Base-by-base conservation (phyloP, 129 eudicot species). In the Logfia minima region DNA sequence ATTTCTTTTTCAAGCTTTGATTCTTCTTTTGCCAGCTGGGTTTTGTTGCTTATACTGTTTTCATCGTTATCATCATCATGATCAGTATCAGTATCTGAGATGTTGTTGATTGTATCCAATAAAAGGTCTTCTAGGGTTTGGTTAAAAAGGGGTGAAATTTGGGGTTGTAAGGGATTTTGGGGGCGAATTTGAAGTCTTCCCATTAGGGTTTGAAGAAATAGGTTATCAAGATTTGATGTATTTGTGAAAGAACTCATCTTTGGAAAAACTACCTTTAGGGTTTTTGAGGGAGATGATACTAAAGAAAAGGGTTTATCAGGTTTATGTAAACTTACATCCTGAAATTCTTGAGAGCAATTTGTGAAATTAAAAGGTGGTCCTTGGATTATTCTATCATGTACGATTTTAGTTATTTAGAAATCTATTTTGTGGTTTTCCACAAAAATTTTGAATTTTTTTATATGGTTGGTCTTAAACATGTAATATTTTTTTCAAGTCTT, bases 131-230 rank as follows among this genome's bases (percentile, higher is more conserved):
- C 96, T 52, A 92, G 89, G 80, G 96, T 82, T 71, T 85, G 76
- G 62, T 81, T 84, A 29, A 86, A 52, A 59, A 85, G 81, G 45
- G 77, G 81, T 31, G 80, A 75, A 41, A 85, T 65, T 21, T 80
- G 81, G 32, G 83, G 70, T 64, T 78, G 85, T 43, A 79, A 77
- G 56, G 79, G 83, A 43, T 70, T 39, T 59, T 86, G 86, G 0
- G 89, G 91, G 56, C 89, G 86, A 82, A 89, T 82, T 84, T 87
- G 92, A 78, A 92, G 92, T 51, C 86, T 81, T 61, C 85, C 84
- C 88, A 89, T 85, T n/a, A 92, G 88, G 81, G 92, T 77, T 79
- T 92, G 97, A 67, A 92, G 91, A 61, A 92, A 81, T 72, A 92
- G 92, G 79, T 92, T 89, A 71, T 92, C 98, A 65, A 87, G 83